Evolutionary conservation across 345 rosid genomes (phyloP), one percentile per base, ranked within the genome.

Genomic region (Eucalyptus urophylla): DNA sequence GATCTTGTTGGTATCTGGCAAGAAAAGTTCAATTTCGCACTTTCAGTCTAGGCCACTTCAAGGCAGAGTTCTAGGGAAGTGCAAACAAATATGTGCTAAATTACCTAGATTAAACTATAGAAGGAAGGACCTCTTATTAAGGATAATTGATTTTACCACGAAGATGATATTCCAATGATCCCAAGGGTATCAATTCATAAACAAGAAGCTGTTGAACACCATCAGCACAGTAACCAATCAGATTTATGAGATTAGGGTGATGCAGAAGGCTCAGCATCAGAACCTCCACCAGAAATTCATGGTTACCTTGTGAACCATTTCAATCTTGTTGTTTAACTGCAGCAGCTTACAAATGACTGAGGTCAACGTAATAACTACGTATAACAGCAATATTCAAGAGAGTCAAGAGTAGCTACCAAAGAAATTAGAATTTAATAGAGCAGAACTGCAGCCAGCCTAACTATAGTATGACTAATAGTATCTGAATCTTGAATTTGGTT

Each of bases 221-320:
- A 91, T 97, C 99, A 86, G 98, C 97, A 91, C 98, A 97, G 92
- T 97, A 97, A 85, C 99, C 99, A 86, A 97, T 97, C 87, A 96
- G 93, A 92, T 90, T 97, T 92, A 97, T 98, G 25, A 97, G 96
- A 93, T 97, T 97, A 29, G 94, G 94, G 89, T 96, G 99, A 93
- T 97, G 98, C 89, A 95, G 95, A 91, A 96, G 98, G 90, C 99
- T 97, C 87, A 94, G 98, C 99, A 97, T 97, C 86, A 96, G 96
- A 89, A 97, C 99, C 93, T 97, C 99, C 86, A 96, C 99, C 67
- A 69, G 51, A 49, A 49, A 49, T 49, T 49, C 51, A 5, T 14
- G 16, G 51, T 49, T 49, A 49, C 99, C 99, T 92, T 94, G 98
- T 86, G 97, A 93, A 86, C 99, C 99, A 92, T 95, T 96, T 88